Percentiles rank a stretch among this genome's conserved stretches.
Evolutionary conservation across 1,284 basidiomycete species (phyloP).

Genomic region (Cutaneotrichosporon sp.): DNA sequence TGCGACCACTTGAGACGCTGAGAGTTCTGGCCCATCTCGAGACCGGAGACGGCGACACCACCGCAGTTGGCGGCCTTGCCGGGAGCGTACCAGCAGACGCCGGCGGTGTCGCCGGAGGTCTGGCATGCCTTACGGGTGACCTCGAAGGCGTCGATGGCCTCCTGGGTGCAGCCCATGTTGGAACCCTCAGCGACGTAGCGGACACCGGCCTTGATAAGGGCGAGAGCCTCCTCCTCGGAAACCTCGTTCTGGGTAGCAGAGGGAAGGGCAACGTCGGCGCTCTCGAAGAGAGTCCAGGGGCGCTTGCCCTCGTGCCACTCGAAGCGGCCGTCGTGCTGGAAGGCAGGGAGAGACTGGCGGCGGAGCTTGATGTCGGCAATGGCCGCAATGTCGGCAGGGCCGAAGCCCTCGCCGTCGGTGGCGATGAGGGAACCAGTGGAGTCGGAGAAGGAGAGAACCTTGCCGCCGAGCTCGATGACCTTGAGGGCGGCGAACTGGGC

Average conservation of each 20-base stretch:
- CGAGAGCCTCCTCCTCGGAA: slow-evolving; percentile 61
- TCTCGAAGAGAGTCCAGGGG: slow-evolving; percentile 67
- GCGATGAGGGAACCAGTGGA: slow-evolving; percentile 68
- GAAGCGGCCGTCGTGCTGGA: slow-evolving; percentile 53
- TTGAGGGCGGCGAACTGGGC: slow-evolving; percentile 74
- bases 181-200: slow-evolving; percentile 72
- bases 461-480: slow-evolving; percentile 70
- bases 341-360: slow-evolving; percentile 58
- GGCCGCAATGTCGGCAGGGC: slow-evolving; percentile 56
- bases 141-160: slow-evolving; percentile 71
- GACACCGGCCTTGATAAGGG: slow-evolving; percentile 64
- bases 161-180: slow-evolving; percentile 68
- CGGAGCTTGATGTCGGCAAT: slow-evolving; percentile 63
- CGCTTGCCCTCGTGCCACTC: slow-evolving; percentile 65
- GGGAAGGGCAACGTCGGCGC: slow-evolving; percentile 68
- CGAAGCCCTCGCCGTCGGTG: slow-evolving; percentile 55
- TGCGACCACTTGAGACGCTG: slow-evolving; percentile 57
- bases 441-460: slow-evolving; percentile 71
- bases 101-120: slow-evolving; percentile 35
- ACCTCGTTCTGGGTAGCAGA: slow-evolving; percentile 77
- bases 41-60: slow-evolving; percentile 57
- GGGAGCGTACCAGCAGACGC: slow-evolving; percentile 62
- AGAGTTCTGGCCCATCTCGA: slow-evolving; percentile 79
- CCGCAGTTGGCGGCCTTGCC: slow-evolving; percentile 68
- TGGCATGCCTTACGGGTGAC: slow-evolving; percentile 54